Evolutionary conservation across 2,329 filamentous ascomycete genomes (phyloP), one percentile per base, ranked within the genome.

Genomic region (Neurospora sp.): DNA sequence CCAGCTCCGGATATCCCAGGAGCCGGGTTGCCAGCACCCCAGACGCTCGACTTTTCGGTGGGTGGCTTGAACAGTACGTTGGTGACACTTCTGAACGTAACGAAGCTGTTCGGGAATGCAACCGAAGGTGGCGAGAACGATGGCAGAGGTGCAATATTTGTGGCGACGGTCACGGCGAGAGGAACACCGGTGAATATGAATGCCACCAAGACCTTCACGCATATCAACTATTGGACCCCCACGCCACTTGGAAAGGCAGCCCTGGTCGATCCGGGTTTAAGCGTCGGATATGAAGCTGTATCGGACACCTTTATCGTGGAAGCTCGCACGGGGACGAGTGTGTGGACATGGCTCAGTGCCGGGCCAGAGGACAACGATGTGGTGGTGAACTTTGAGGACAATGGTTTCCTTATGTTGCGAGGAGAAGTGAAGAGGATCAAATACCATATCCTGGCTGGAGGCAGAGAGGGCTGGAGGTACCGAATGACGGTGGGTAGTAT

Each of bases 281-380:
- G 77, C 71, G 69, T 75, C 6, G 5, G 23, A 3, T 72, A 71
- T 11, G 69, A 80, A 65, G 72, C 74, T 0, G 40, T 71, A 0
- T 76, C 73, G 0, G 72, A 74, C 3, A 79, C 77, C 3, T 87
- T 86, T 72, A 83, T 79, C 0, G 81, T 87, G 0, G 79, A 80
- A 40, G 84, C 85, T 0, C 82, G 77, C 15, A 79, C 72, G 0
- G 85, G 83, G 0, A 80, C 86, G 0, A 83, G 85, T 3, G 79
- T 84, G 4, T 87, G 84, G 78, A 86, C 85, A 0, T 88, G 85
- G 85, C 75, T 88, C 2, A 84, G 85, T 68, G 83, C 75, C 3
- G 69, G 69, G 17, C 67, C 70, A 1, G 70, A 86, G 70, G 84
- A 85, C 0, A 77, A 80, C 1, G 82, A 82, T 0, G 78, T 81